Evolutionary conservation across 495 filamentous ascomycete species (phyloP), one percentile per base, ranked within the genome.

Genomic region (Hypoxylon fuscum): DNA sequence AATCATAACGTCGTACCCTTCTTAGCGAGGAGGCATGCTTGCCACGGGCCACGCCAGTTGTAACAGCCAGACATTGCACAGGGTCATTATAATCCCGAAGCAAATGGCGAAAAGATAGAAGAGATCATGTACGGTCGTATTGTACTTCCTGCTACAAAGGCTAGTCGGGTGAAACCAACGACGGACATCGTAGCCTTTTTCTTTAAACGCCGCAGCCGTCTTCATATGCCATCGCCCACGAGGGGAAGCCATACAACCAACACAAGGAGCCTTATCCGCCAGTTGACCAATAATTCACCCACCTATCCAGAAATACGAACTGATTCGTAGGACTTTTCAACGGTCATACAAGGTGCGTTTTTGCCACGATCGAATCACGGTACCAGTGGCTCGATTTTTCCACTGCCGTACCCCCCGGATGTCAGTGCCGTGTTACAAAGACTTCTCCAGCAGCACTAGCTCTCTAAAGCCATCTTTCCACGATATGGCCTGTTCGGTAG

Each of bases 381-480:
- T 34, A 8, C 23, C 12, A 15, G 14, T 27, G 22, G 20, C 8
- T 27, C 7, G 44, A 15, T 49, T 43, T 37, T 41, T 37, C 15
- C 38, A 43, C 45, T 38, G 25, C 34, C 27, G 17, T 55, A 22
- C 21, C 15, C n/a, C 17, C 44, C 43, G 50, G 44, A 52, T 56
- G 32, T 52, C 20, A 43, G 56, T 20, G 58, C 35, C 40, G 41
- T 44, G 15, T 61, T 46, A 66, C 43, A 57, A 31, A 23, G 63
- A 61, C 23, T 80, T 85, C 7, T 88, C 89, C 50, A 93, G 68
- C 38, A 86, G 79, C 71, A 94, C 79, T 15, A 91, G 73, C 73
- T 96, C 93, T 52, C 85, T 80, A 73, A 93, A 93, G 38, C 83
- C 86, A 32, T 88, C 86, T 62, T 87, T 86, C 74, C 87, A 88